Conservation (phyloP, 192 early-diverging fungal genomes). For the Umbelopsis vinacea region DNA sequence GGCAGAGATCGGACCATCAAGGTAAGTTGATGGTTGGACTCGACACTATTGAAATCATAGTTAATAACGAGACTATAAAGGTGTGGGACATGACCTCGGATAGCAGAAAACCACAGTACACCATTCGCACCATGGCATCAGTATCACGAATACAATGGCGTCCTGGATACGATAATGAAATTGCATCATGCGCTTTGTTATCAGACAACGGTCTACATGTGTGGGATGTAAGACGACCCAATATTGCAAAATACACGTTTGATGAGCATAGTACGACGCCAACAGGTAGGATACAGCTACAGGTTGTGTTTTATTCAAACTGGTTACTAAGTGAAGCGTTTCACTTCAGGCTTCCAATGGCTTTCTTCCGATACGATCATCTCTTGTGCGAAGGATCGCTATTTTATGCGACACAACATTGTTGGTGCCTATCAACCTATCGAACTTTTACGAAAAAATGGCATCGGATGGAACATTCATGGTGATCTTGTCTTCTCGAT, state of each 20-base stretch:
- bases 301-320: neutral
- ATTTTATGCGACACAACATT: conserved; percentile 66
- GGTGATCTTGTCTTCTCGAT: conserved; percentile 70
- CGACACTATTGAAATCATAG: neutral
- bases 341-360: conserved; percentile 67
- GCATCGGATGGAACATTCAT: conserved; percentile 64
- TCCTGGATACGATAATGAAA: conserved; percentile 65
- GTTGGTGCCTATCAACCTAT: conserved; percentile 49
- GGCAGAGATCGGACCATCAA: conserved; percentile 81
- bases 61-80: conserved; percentile 26
- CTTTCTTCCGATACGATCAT: conserved; percentile 60
- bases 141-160: conserved; percentile 76
- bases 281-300: conserved; percentile 53
- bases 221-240: conserved; percentile 74
- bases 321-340: neutral
- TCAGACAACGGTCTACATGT: conserved; percentile 69
- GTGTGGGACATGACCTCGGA: conserved; percentile 74
- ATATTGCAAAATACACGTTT: conserved; percentile 67
- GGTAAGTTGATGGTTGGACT: conserved; percentile 35
- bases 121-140: conserved; percentile 67
- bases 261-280: conserved; percentile 71
- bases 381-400: conserved; percentile 80
- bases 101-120: conserved; percentile 58
- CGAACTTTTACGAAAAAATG: conserved; percentile 55
- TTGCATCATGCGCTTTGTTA: conserved; percentile 70